Base-by-base conservation (phyloP, 2,329 filamentous ascomycete genomes). In the Ophiostoma sp. region DNA sequence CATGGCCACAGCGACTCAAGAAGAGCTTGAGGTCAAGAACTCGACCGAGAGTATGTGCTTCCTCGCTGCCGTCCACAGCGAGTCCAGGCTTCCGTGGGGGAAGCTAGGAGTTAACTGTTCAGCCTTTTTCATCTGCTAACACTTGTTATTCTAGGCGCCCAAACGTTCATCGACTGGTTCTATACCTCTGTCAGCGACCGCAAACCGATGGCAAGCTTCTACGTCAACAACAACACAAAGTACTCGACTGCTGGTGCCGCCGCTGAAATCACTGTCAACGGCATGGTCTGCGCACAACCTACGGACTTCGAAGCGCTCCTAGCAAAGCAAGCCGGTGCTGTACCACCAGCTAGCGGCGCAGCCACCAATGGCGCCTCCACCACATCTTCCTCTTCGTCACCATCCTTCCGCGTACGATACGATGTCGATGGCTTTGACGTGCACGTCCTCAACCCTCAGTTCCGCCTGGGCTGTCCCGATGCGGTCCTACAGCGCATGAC, bases 231-330 rank as follows among this genome's bases (percentile, higher is more conserved):
- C 66, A 85, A 84, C 38, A 73, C 82, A 11, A 79, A 82, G 70
- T 85, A 86, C 71, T 75, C 75, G n/a, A 70, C 76, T 12, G 79
- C 84, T n/a, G 79, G 81, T 70, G 78, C 82, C 38, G 81, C 82
- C 45, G 83, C 91, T 66, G 86, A 88, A 75, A 93, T 97, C 74
- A 85, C 87, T 74, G 89, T 93, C 82, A 96, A 96, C 79, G 92
- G 93, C 73, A 87, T 87, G 64, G 78, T 85, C 2, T 80, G 91
- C 49, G 77, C 84, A 45, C 83, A 86, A 68, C 88, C 88, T 0
- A 79, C 81, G 66, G 87, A 87, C 62, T 89, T 93, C 74, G 86
- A 89, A 73, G 82, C 83, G 18, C 83, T 92, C 41, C 90, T 93
- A 72, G 83, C 87, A 69, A 83, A 84, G 5, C 86, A 92, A 73